phyloP scores from a whole-genome alignment of 192 early-diverging fungal genomes.

The Phycomyces nitens region DNA sequence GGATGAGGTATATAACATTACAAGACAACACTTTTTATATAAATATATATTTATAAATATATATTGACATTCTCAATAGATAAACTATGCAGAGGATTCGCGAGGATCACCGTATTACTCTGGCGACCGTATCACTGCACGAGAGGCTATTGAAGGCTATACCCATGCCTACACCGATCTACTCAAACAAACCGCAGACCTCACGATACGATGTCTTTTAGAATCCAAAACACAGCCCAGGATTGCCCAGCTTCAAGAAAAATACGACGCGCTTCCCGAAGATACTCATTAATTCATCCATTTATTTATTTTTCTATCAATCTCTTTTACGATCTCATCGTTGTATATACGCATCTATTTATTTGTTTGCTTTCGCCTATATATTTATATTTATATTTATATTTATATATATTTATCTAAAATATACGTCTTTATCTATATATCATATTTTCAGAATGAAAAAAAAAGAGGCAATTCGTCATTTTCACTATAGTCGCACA shows the following conservation, averaged over 20 bases:
- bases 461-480: neutral
- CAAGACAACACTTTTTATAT: too few species aligned
- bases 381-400: neutral
- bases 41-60: neutral
- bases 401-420: constrained; percentile 2
- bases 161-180: constrained; percentile 25
- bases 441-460: neutral
- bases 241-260: constrained; percentile 6
- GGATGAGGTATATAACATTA: too few species aligned
- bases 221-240: neutral
- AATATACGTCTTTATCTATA: neutral
- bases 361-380: too few species aligned
- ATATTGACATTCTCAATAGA: neutral
- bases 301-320: neutral
- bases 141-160: constrained; percentile 34
- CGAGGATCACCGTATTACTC: constrained; percentile 43
- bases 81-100: constrained; percentile 37
- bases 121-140: constrained; percentile 37
- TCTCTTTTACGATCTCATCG: neutral
- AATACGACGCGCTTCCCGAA: constrained; percentile 5
- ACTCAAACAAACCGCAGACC: neutral
- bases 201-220: neutral
- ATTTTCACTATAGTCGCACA: neutral
- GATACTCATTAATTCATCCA: neutral
- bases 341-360: neutral